A percentile compares a stretch with the other conserved stretches of the same genome.
Conservation (phyloP, 805 yeast genomes). For the Wickerhamiella vanderwaltii region DNA sequence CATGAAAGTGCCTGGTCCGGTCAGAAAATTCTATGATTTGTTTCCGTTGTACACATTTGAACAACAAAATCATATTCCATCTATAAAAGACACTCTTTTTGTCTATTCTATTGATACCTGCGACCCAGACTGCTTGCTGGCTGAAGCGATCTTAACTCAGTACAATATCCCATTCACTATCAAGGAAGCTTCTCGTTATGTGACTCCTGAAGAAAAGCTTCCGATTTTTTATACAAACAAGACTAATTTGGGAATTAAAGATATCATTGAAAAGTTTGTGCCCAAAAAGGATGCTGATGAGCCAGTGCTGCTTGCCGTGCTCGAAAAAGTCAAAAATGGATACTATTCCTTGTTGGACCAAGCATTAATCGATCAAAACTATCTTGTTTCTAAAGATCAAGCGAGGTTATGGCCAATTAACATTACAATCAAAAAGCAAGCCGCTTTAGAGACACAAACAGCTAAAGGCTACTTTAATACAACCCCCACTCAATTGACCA, state of each 20-base stretch:
- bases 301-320: constrained; percentile 7
- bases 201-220: constrained; percentile 14
- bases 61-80: constrained; percentile 8
- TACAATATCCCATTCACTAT: background rate
- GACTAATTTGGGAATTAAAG: constrained; percentile 3
- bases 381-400: constrained; percentile 1
- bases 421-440: constrained; percentile 9
- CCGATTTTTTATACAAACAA: constrained; percentile 13
- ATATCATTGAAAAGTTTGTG: constrained; percentile 8
- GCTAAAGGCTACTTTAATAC: constrained; percentile 13
- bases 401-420: constrained; percentile 18
- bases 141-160: constrained; percentile 17
- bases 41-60: constrained; percentile 24
- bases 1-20: constrained; percentile 24
- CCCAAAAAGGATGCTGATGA: constrained; percentile 8
- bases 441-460: constrained; percentile 8
- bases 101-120: constrained; percentile 22
- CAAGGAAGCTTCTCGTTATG: constrained; percentile 15
- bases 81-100: constrained; percentile 11
- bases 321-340: constrained; percentile 18
- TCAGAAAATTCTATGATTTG: constrained; percentile 24
- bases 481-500: background rate
- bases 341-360: constrained; percentile 17
- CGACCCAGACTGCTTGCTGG: constrained; percentile 25
- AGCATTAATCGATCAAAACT: constrained; percentile 6